Conservation (phyloP, 495 filamentous ascomycete genomes). For the Lindgomyces ingoldianus region DNA sequence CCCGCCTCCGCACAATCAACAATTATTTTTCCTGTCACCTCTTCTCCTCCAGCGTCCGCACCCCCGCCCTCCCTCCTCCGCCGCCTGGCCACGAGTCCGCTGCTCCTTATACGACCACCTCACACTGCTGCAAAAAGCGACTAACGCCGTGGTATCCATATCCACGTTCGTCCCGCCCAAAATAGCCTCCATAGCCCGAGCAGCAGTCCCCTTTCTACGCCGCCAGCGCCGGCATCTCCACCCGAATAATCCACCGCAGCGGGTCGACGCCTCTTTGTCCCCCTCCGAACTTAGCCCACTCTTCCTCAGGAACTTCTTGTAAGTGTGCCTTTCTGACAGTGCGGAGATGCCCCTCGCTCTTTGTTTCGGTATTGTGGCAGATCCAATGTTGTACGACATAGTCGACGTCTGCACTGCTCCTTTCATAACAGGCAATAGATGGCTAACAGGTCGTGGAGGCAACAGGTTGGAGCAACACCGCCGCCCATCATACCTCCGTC, state of each 20-base stretch:
- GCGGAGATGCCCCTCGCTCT: conserved; percentile 27
- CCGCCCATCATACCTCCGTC: not conserved
- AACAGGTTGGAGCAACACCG: conserved; percentile 15
- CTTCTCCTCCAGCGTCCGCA: conserved; percentile 2
- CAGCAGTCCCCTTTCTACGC: not conserved
- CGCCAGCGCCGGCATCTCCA: conserved; percentile 7
- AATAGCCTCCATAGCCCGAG: not conserved
- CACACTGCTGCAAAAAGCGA: not conserved
- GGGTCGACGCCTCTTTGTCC: conserved; percentile 28
- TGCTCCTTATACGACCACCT: not conserved
- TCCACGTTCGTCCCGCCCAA: not conserved
- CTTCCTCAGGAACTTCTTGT: conserved; percentile 32
- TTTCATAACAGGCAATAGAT: conserved; percentile 9
- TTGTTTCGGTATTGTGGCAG: conserved; percentile 36
- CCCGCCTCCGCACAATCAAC: not conserved
- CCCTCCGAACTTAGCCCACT: conserved; percentile 7
- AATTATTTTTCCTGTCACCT: not conserved
- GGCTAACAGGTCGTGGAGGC: conserved; percentile 23
- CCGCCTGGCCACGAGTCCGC: not conserved
- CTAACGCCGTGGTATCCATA: too few species aligned
- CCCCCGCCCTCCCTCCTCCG: conserved; percentile 18
- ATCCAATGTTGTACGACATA: conserved; percentile 33
- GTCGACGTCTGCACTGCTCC: conserved; percentile 23
- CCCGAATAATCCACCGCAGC: not conserved
- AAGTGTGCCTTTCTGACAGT: conserved; percentile 22